Evolutionary conservation across 2,329 filamentous ascomycete species (phyloP).

Genomic region (Fusarium sp.): DNA sequence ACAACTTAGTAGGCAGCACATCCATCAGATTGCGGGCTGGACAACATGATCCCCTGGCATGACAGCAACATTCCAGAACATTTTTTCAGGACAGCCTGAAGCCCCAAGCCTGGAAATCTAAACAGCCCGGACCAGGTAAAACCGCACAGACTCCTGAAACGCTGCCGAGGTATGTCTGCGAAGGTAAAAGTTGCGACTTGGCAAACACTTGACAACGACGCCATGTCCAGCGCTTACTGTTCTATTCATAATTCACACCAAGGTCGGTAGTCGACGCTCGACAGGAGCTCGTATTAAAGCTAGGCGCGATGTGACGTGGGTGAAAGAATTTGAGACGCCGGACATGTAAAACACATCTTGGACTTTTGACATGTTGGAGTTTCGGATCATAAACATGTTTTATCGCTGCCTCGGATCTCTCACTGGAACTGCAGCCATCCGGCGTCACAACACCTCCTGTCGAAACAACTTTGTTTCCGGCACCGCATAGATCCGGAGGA

Average conservation of each 20-base stretch:
- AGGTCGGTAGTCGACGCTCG: neutral
- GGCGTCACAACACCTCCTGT: slow-evolving; percentile 37
- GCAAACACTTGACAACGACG: slow-evolving; percentile 17
- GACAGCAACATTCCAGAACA: slow-evolving; percentile 25
- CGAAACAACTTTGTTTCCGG: slow-evolving; percentile 24
- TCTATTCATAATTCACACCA: neutral
- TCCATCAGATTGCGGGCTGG: neutral
- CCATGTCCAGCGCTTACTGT: slow-evolving; percentile 12
- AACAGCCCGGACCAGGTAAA: slow-evolving; percentile 14
- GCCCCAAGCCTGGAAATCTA: slow-evolving; percentile 6
- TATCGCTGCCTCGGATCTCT: slow-evolving; percentile 42
- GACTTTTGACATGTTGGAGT: slow-evolving; percentile 35
- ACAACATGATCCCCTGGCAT: neutral
- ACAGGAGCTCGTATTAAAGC: neutral
- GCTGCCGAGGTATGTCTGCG: slow-evolving; percentile 14
- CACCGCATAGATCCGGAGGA: slow-evolving; percentile 21
- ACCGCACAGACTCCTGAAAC: slow-evolving; percentile 31
- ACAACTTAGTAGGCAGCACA: too few species aligned
- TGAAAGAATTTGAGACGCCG: slow-evolving; percentile 15
- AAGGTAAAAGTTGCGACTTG: slow-evolving; percentile 24
- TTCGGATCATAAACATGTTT: slow-evolving; percentile 35
- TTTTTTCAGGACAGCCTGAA: slow-evolving; percentile 18
- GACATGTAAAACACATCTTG: slow-evolving; percentile 29
- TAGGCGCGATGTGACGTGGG: neutral
- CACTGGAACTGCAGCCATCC: slow-evolving; percentile 36